Evolutionary conservation across 202 grass and related monocot genomes (phyloP).

Genomic region (Saccharum hybrid): DNA sequence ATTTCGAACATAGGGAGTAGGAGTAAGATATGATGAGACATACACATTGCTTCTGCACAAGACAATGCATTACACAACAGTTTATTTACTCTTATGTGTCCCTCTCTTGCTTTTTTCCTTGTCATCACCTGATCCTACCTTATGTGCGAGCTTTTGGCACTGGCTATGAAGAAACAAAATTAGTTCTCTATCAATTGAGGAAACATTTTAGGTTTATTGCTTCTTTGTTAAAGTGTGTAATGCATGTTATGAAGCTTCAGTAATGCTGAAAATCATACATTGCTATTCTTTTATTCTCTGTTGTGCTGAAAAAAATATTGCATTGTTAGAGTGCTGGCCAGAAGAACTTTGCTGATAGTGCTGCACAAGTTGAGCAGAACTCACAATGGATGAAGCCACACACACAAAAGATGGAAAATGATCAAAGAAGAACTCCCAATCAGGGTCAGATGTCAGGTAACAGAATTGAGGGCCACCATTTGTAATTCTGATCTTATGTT

Average conservation of each 20-base stretch:
- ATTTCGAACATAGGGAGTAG: not conserved
- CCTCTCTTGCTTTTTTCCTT: not conserved
- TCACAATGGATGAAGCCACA: slow-evolving; percentile 52
- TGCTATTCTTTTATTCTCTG: not conserved
- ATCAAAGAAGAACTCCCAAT: slow-evolving; percentile 50
- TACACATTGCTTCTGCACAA: not conserved
- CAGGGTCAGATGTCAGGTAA: slow-evolving; percentile 58
- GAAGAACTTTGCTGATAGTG: slow-evolving; percentile 50
- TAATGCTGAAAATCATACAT: slow-evolving; percentile 16
- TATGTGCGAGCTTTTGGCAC: not conserved
- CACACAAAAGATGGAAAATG: slow-evolving; percentile 44
- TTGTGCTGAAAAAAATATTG: slow-evolving; percentile 39
- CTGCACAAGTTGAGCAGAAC: slow-evolving; percentile 47
- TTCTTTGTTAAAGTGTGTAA: not conserved
- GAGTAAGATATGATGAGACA: not conserved
- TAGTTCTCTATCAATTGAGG: not conserved
- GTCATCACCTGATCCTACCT: no score
- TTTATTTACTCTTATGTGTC: not conserved
- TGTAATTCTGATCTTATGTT: not conserved
- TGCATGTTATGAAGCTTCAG: not conserved
- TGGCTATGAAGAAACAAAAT: not conserved
- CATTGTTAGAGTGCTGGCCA: slow-evolving; percentile 57
- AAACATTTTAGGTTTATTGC: not conserved
- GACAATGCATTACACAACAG: not conserved
- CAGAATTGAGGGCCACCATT: not conserved